phyloP scores from a whole-genome alignment of 2,329 filamentous ascomycete genomes.

The Claviceps spartinae region DNA sequence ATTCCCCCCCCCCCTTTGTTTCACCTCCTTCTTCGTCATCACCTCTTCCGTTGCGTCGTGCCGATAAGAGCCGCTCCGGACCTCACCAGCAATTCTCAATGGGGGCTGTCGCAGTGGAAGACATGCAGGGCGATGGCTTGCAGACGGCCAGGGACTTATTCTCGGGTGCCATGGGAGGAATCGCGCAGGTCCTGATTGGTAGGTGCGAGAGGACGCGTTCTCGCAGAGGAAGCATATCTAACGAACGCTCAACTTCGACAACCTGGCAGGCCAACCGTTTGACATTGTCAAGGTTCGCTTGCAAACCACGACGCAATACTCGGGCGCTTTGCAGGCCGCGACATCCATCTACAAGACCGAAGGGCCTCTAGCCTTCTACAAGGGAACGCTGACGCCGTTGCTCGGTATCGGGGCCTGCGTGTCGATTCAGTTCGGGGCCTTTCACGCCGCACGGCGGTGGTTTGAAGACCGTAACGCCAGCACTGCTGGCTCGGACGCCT shows the following conservation, averaged over 20 bases:
- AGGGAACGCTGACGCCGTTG: conserved; percentile 87
- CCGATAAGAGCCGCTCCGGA: background rate
- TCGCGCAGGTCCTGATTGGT: conserved; percentile 92
- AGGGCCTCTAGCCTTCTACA: conserved; percentile 89
- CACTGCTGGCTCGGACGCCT: conserved; percentile 35
- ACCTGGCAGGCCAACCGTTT: conserved; percentile 47
- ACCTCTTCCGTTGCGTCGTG: background rate
- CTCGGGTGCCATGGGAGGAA: conserved; percentile 77
- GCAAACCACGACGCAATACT: conserved; percentile 76
- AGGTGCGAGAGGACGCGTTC: conserved; percentile 8
- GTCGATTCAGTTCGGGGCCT: conserved; percentile 96
- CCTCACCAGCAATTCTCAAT: background rate
- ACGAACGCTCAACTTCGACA: background rate
- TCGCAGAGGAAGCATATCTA: background rate
- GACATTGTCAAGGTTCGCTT: conserved; percentile 97
- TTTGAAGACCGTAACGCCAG: conserved; percentile 62
- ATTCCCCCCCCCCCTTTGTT: background rate
- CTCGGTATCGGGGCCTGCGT: conserved; percentile 95
- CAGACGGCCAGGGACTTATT: conserved; percentile 80
- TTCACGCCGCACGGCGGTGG: conserved; percentile 78
- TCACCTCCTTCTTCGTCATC: background rate
- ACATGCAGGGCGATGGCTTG: conserved; percentile 18
- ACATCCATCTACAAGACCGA: conserved; percentile 76
- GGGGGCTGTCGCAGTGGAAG: conserved; percentile 4
- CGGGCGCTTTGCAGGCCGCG: conserved; percentile 66